These are phyloP conservation scores for Byssochlamys sp. DNA, from an alignment of 2,329 filamentous ascomycete species.

Conservation along the genomic window DNA sequence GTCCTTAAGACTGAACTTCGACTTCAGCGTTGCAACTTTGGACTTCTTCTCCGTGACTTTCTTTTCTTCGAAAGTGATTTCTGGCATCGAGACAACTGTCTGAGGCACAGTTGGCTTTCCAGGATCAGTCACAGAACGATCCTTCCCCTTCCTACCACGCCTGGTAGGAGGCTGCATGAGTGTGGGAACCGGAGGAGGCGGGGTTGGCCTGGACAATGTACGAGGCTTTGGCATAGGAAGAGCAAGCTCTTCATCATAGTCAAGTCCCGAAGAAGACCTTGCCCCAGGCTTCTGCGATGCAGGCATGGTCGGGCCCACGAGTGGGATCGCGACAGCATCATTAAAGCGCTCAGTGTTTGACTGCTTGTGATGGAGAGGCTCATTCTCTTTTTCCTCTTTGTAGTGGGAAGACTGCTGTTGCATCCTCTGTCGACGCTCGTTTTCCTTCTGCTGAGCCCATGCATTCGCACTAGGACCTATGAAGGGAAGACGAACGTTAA, in stretches of 20 bases:
- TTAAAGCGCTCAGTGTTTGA: not conserved
- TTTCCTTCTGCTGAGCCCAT: conserved; percentile 16
- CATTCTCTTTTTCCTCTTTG: not conserved
- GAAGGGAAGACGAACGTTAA: conserved; percentile 1
- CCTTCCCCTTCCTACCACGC: not conserved
- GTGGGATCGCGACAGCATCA: conserved; percentile 1
- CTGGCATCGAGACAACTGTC: not conserved
- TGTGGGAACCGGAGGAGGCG: not conserved
- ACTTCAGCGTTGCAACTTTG: conserved; percentile 15
- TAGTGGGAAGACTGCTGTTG: not conserved
- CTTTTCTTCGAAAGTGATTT: not conserved
- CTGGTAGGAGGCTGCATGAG: not conserved
- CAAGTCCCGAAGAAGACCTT: conserved; percentile 14
- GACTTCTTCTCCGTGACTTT: conserved; percentile 15
- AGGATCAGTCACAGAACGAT: not conserved
- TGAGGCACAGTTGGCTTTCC: not conserved
- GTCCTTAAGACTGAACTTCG: conserved; percentile 23
- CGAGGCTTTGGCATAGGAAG: conserved; percentile 17
- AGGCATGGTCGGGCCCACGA: conserved; percentile 1
- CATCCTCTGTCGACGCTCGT: conserved; percentile 6
- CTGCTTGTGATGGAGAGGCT: not conserved
- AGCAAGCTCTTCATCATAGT: conserved; percentile 18
- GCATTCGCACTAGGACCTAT: conserved; percentile 17
- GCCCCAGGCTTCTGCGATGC: conserved; percentile 1
- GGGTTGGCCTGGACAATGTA: not conserved